Evolutionary conservation across 1,139 yeast genomes (phyloP), one percentile per base, ranked within the genome.

Genomic region (Geotrichum bryndzae): DNA sequence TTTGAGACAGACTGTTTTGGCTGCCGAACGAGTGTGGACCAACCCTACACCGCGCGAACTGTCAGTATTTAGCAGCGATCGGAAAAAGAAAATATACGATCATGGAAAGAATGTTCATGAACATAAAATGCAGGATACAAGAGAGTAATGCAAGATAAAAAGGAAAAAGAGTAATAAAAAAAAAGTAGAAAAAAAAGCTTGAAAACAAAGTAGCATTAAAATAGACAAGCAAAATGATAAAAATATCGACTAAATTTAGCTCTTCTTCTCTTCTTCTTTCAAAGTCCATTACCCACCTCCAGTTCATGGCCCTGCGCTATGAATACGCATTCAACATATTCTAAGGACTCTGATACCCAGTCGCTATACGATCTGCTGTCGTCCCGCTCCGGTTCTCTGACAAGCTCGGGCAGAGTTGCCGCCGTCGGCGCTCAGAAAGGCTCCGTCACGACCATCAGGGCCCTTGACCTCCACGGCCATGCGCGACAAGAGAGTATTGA

Each of bases 401-500:
- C 48, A 41, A n/a, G 3, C 22, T 41, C 22, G 10, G 48, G 48
- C 18, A n/a, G 48, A 10, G 48, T 41, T 8, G 48, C 18, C 48
- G 18, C 23, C 22, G 10, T n/a, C 52, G 52, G 52, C 5, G 22
- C n/a, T 23, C 7, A 51, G 45, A 51, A 51, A 41, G 35, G 35
- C 38, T 51, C 31, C 5, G 98, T 94, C 63, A 98, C 98, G 57
- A 94, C 99, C 58, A 96, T 91, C 55, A 87, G 98, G 76, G 98
- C 99, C 48, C 83, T 94, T 76, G 94, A 94, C 79, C 90, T 90
- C 54, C 99, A 94, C 76, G 99, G 98, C 68, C 58, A 55, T 38
- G 45, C 48, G 13, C 58, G 58, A 11, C 58, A 55, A n/a, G 27
- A 23, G 15, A 55, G 58, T 23, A 18, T 41, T 13, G 29, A 13